Conservation (phyloP, 2,329 filamentous ascomycete genomes). For the Ophiostoma australiae region DNA sequence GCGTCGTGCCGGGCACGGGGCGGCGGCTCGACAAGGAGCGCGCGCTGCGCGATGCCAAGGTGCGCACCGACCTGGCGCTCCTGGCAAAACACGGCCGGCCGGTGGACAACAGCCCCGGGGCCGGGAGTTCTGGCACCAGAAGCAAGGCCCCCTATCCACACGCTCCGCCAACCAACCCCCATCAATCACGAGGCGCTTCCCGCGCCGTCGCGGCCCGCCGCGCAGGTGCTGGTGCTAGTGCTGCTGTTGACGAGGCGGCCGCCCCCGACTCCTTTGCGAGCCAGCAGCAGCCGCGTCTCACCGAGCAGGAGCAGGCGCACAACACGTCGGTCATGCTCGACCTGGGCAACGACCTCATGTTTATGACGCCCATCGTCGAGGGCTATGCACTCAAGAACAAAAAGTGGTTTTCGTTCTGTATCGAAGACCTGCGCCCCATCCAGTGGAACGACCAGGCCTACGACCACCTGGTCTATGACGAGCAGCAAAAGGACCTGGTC, state of each 20-base stretch:
- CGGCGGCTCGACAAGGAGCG: neutral
- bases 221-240: too few species aligned
- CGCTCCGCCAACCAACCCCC: too few species aligned
- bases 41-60: neutral
- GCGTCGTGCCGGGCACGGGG: slow-evolving; percentile 24
- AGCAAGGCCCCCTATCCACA: neutral
- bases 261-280: too few species aligned
- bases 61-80: neutral
- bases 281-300: slow-evolving; percentile 29
- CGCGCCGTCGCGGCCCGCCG: too few species aligned
- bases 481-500: slow-evolving; percentile 45
- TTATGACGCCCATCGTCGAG: slow-evolving; percentile 39
- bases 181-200: too few species aligned
- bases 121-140: neutral
- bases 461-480: slow-evolving; percentile 44
- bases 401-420: slow-evolving; percentile 39
- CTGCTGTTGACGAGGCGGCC: too few species aligned
- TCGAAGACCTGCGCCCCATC: slow-evolving; percentile 42
- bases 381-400: slow-evolving; percentile 47
- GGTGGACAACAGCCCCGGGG: neutral
- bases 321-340: slow-evolving; percentile 41
- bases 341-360: slow-evolving; percentile 38
- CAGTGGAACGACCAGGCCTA: slow-evolving; percentile 45
- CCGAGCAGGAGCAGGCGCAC: slow-evolving; percentile 35
- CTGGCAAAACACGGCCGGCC: neutral